A percentile compares a stretch with the other conserved stretches of the same genome.
These are phyloP conservation scores for Torulaspora globosa DNA, from an alignment of 1,139 yeast genomes.

Conservation along the genomic window DNA sequence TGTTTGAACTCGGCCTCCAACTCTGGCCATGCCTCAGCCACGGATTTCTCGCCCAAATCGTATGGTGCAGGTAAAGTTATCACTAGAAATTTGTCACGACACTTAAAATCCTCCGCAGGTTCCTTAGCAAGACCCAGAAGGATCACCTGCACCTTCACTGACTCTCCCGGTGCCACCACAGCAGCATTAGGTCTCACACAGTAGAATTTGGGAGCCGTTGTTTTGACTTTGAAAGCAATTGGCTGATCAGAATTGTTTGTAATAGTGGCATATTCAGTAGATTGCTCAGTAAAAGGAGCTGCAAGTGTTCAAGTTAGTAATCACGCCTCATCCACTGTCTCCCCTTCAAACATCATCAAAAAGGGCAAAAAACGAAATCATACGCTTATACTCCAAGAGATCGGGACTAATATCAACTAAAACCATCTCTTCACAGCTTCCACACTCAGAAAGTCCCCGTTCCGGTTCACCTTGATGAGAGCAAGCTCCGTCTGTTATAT, in stretches of 20 bases:
- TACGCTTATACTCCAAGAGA: constrained; percentile 65
- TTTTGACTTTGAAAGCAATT: constrained; percentile 91
- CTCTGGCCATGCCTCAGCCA: constrained; percentile 68
- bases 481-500: background rate
- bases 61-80: constrained; percentile 75
- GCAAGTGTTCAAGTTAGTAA: constrained; percentile 7
- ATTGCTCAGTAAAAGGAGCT: constrained; percentile 66
- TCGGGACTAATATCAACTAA: constrained; percentile 38
- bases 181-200: constrained; percentile 96
- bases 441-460: background rate
- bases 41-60: constrained; percentile 50
- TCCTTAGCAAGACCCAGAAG: constrained; percentile 79
- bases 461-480: no score
- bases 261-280: constrained; percentile 65
- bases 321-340: background rate
- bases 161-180: constrained; percentile 67
- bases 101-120: constrained; percentile 66
- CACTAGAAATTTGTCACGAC: constrained; percentile 88
- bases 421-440: constrained; percentile 20
- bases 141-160: constrained; percentile 72
- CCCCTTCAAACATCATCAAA: constrained; percentile 5
- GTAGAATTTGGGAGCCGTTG: constrained; percentile 95
- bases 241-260: constrained; percentile 57
- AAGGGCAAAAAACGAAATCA: constrained; percentile 9
- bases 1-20: constrained; percentile 61